Base-by-base conservation (phyloP, 2,329 filamentous ascomycete genomes). In the Calonectria pseudoreteaudii region DNA sequence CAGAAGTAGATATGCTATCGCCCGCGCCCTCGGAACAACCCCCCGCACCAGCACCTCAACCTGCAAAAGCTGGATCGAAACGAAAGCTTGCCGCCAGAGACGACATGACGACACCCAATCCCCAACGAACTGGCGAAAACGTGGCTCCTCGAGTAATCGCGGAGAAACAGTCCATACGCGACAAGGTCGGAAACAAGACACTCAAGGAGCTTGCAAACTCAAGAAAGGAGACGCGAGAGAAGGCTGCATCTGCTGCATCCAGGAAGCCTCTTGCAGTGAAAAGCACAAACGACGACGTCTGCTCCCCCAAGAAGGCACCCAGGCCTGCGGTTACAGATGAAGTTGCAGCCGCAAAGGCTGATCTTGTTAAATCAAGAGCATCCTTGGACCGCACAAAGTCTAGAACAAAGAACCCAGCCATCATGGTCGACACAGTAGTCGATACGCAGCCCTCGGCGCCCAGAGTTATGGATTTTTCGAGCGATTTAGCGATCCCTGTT, bases 201-300 rank as follows among this genome's bases (percentile, higher is more conserved):
- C 82, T 89, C 65, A 91, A 89, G 74, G 87, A 89, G 50, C 79
- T 88, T 8, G 81, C 87, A 8, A 82, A 79, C 41, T 82, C 84
- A 68, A 85, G 84, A 68, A 87, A 85, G 70, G 87, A 88, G n/a
- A 77, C 77, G 4, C 82, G 82, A 66, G 83, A 85, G 58, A 83
- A 79, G 58, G 75, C 80, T n/a, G 73, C 78, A 1, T 72, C 76
- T 9, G 78, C 80, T 14, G 80, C 81, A 28, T 76, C 82, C 44
- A 87, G 90, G 65, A 89, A 86, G 71, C 88, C 90, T 1, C 83
- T 92, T 14, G 84, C 87, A 10, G 85, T 86, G 58, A 93, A 93
- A 83, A 93, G 86, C 82, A 89, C 90, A 20, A 93, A 93, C 78
- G 87, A 91, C 70, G 88, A 90, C 76, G 80, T 93, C 53, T 85